These are phyloP conservation scores for Claviceps monticola DNA, from an alignment of 2,329 filamentous ascomycete genomes.

Conservation along the genomic window DNA sequence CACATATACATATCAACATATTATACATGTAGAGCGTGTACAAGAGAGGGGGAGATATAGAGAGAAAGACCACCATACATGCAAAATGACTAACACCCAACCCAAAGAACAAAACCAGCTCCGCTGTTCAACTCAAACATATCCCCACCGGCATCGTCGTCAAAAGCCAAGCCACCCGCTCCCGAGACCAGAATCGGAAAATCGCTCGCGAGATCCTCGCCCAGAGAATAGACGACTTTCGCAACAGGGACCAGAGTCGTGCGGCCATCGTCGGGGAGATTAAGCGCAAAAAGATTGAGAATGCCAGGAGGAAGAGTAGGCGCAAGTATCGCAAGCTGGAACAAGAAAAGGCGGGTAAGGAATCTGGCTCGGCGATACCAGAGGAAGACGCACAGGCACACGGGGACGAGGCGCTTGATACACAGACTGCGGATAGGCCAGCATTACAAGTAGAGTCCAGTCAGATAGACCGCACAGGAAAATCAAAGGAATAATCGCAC, in stretches of 20 bases:
- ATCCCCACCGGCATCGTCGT: slow-evolving; percentile 81
- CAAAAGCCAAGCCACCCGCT: slow-evolving; percentile 86
- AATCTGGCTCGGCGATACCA: not conserved
- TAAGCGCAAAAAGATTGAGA: slow-evolving; percentile 57
- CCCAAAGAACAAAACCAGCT: slow-evolving; percentile 80
- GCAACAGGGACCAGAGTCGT: slow-evolving; percentile 57
- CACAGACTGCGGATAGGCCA: too few species aligned
- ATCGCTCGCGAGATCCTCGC: slow-evolving; percentile 68
- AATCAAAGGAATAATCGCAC: not conserved
- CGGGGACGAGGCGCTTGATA: too few species aligned
- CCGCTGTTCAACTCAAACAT: slow-evolving; percentile 86
- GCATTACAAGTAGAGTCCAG: too few species aligned
- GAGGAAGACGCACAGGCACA: not conserved
- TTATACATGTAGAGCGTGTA: too few species aligned
- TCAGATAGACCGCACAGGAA: not conserved
- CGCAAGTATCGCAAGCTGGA: slow-evolving; percentile 60
- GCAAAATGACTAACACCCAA: not conserved
- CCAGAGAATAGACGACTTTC: slow-evolving; percentile 56
- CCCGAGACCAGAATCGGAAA: slow-evolving; percentile 73
- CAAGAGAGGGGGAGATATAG: not conserved
- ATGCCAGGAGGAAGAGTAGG: slow-evolving; percentile 66
- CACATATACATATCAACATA: too few species aligned
- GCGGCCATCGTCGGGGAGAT: slow-evolving; percentile 48
- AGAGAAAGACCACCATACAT: not conserved
- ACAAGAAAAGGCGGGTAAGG: slow-evolving; percentile 26